Conservation (phyloP, 371 early-diverging fungal genomes). For the Lichtheimia ornata region DNA sequence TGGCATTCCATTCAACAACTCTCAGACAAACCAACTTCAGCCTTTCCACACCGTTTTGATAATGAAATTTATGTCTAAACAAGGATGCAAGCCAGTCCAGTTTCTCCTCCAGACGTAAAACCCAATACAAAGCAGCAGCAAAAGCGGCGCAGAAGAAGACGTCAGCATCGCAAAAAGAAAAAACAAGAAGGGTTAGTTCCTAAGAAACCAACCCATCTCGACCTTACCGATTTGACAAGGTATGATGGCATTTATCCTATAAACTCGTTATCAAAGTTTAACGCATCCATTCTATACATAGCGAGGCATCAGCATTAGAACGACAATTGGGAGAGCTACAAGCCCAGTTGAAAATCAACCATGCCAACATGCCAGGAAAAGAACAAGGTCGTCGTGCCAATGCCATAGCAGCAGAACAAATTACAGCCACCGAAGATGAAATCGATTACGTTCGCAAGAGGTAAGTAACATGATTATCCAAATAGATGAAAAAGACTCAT, state of each 20-base stretch:
- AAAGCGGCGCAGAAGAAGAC: slow-evolving; percentile 28
- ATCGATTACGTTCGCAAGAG: slow-evolving; percentile 46
- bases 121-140: slow-evolving; percentile 14
- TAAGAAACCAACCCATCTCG: slow-evolving; percentile 9
- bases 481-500: background rate
- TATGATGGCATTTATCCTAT: background rate
- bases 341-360: slow-evolving; percentile 40
- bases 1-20: no score
- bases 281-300: slow-evolving; percentile 4
- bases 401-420: slow-evolving; percentile 37
- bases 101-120: slow-evolving; percentile 32
- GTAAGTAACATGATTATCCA: slow-evolving; percentile 28
- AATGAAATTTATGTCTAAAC: slow-evolving; percentile 24
- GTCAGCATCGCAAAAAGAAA: slow-evolving; percentile 31
- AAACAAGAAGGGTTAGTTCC: slow-evolving; percentile 6
- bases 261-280: background rate
- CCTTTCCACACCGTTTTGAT: slow-evolving; percentile 2
- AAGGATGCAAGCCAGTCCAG: slow-evolving; percentile 19
- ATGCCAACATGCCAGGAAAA: slow-evolving; percentile 38
- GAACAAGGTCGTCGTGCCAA: slow-evolving; percentile 36
- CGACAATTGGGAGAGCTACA: slow-evolving; percentile 46
- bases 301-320: slow-evolving; percentile 53
- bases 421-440: slow-evolving; percentile 49
- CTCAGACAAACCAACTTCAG: no score
- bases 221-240: slow-evolving; percentile 32